Percentiles rank a stretch among this genome's conserved stretches.
These are phyloP conservation scores for Boechera stricta DNA, from an alignment of 345 rosid genomes.

Conservation along the genomic window DNA sequence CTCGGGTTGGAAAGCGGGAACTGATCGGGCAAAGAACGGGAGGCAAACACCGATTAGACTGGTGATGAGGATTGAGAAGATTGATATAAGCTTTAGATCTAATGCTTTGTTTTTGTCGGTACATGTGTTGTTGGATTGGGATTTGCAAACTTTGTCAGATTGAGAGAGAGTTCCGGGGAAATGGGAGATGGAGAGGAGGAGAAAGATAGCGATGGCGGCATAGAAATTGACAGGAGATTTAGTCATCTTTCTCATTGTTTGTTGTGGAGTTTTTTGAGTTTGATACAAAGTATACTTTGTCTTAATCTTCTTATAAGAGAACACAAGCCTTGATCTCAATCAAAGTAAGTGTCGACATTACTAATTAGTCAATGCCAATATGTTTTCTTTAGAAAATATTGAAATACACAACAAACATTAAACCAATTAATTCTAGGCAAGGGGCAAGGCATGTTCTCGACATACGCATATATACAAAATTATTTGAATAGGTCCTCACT, in stretches of 20 bases:
- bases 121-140: constrained; percentile 42
- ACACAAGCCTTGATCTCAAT: not conserved
- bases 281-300: not conserved
- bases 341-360: constrained; percentile 5
- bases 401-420: not conserved
- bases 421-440: not conserved
- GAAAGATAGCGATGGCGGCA: constrained; percentile 8
- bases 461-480: not conserved
- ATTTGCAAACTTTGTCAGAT: constrained; percentile 33
- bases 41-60: constrained; percentile 57
- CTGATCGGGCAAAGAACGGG: constrained; percentile 51
- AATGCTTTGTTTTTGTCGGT: constrained; percentile 39
- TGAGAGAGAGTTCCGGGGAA: constrained; percentile 37
- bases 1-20: constrained; percentile 53
- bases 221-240: constrained; percentile 11
- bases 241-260: constrained; percentile 22
- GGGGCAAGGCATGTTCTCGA: constrained; percentile 1
- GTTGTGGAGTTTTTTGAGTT: not conserved
- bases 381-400: not conserved
- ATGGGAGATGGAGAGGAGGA: constrained; percentile 31
- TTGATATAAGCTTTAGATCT: constrained; percentile 49
- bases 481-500: not conserved
- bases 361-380: not conserved
- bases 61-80: constrained; percentile 56
- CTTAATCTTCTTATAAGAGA: constrained; percentile 19